Evolutionary conservation across 2,329 filamentous ascomycete species (phyloP).

Genomic region (Penicillium hesseltinei): DNA sequence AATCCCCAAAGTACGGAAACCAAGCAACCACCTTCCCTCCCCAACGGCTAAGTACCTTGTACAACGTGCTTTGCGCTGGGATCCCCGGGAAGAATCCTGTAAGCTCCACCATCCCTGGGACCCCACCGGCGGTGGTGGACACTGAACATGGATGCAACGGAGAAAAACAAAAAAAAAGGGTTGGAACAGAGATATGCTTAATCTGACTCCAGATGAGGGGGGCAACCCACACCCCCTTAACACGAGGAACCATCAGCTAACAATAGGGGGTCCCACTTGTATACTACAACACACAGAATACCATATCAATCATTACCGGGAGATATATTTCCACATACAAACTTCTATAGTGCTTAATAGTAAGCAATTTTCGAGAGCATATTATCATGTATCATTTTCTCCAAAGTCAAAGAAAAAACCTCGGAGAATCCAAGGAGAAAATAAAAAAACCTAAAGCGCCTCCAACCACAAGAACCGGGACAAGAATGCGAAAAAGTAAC

Average conservation of each 20-base stretch:
- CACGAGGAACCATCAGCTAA: conserved; percentile 3
- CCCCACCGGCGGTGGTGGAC: conserved; percentile 24
- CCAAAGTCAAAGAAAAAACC: neutral
- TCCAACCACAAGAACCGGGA: conserved; percentile 1
- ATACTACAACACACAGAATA: neutral
- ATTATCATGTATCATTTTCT: neutral
- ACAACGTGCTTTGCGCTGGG: conserved; percentile 16
- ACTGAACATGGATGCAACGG: conserved; percentile 29
- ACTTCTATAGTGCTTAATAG: neutral
- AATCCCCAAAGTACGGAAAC: neutral
- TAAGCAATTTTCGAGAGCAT: neutral
- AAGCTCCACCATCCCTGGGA: conserved; percentile 23
- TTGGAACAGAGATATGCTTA: conserved; percentile 30
- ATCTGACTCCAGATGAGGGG: conserved; percentile 26
- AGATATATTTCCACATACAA: neutral
- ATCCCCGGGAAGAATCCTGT: conserved; percentile 22
- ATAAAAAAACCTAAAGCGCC: neutral
- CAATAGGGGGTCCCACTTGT: conserved; percentile 5
- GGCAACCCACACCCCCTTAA: conserved; percentile 13
- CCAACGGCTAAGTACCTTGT: conserved; percentile 9
- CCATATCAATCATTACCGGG: neutral
- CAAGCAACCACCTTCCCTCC: neutral
- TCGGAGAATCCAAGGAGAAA: neutral
- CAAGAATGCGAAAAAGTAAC: conserved; percentile 1
- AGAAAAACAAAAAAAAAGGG: conserved; percentile 21